Evolutionary conservation across 2,329 filamentous ascomycete species (phyloP).

Genomic region (Xylaria sp.): DNA sequence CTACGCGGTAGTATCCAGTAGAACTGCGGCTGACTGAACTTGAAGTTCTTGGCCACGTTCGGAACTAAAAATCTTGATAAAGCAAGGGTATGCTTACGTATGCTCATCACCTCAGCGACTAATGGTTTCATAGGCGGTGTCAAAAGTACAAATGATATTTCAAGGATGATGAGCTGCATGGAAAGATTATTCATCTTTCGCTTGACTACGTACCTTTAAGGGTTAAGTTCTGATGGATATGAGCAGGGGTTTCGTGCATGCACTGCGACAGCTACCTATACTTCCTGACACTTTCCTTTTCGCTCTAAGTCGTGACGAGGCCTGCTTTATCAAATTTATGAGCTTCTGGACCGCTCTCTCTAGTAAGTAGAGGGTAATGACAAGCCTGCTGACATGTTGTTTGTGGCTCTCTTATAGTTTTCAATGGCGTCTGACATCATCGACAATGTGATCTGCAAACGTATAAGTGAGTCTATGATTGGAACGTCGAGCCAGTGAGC

Average conservation of each 20-base stretch:
- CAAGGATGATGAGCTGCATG: not conserved
- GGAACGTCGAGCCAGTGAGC: no score
- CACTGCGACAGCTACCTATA: not conserved
- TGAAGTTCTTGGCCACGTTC: no score
- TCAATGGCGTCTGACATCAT: not conserved
- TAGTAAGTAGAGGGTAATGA: not conserved
- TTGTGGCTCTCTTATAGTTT: no score
- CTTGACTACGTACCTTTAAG: no score
- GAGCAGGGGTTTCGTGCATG: not conserved
- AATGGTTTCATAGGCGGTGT: no score
- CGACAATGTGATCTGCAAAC: not conserved
- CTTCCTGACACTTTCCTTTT: not conserved
- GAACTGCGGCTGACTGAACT: not conserved
- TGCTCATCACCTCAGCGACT: not conserved
- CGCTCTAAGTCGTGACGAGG: not conserved
- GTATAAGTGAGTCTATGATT: not conserved
- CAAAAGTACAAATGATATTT: no score
- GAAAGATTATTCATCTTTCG: not conserved
- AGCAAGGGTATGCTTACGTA: no score
- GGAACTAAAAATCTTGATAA: no score
- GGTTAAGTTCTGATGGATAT: not conserved
- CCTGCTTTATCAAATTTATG: not conserved
- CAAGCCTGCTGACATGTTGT: no score
- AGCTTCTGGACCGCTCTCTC: no score
- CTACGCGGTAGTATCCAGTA: not conserved